Percentiles rank a stretch among this genome's conserved stretches.
These are phyloP conservation scores for Schizochytrium sp. DNA, from an alignment of 108 stramenopile genomes.

Conservation along the genomic window DNA sequence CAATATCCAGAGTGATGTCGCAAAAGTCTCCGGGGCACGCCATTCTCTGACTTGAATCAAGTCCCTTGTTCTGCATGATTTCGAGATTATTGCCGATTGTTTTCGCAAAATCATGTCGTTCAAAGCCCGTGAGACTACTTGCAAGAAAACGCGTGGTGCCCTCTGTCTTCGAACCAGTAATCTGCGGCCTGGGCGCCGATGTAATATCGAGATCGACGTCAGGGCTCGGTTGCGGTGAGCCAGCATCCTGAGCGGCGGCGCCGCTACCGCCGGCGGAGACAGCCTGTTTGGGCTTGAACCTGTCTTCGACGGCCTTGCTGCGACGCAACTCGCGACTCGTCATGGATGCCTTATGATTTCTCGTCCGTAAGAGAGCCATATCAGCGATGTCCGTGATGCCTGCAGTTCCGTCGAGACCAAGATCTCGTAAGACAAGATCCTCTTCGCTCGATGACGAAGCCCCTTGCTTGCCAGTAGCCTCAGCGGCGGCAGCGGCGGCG, in stretches of 20 bases:
- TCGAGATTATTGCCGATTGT: background rate
- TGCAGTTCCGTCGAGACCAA: background rate
- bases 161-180: background rate
- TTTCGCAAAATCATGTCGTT: background rate
- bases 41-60: background rate
- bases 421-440: background rate
- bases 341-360: background rate
- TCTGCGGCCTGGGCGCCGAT: too few species aligned
- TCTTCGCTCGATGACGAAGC: background rate
- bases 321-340: background rate
- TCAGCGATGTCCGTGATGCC: background rate
- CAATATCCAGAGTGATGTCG: background rate
- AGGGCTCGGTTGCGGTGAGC: too few species aligned
- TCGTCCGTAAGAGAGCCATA: background rate
- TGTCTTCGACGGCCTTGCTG: background rate
- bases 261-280: too few species aligned
- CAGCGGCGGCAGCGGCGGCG: background rate
- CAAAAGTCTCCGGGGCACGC: slow-evolving; percentile 7
- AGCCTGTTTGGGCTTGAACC: background rate
- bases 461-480: background rate
- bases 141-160: background rate
- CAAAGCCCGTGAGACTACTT: background rate
- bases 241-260: too few species aligned
- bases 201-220: too few species aligned
- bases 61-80: background rate